Evolutionary conservation across 2,329 filamentous ascomycete genomes (phyloP), one percentile per base, ranked within the genome.

Genomic region (Madurella fahalii): DNA sequence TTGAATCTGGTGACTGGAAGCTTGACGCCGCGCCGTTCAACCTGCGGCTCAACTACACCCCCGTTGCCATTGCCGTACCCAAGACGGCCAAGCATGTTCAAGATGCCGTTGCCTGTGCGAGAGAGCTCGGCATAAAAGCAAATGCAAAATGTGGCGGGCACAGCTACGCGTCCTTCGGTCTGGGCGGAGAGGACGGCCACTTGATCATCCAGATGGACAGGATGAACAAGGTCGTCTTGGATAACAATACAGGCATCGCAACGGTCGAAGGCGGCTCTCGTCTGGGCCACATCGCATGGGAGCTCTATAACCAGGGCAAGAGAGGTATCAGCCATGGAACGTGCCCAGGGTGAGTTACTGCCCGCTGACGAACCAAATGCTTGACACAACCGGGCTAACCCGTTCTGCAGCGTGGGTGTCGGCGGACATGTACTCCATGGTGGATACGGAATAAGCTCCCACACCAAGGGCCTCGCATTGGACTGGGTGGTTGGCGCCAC

Each of bases 81-180:
- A 69, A 63, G 4, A 75, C 71, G 2, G 63, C 67, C 42, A 65
- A 73, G 48, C 72, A 79, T 50, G 68, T 80, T 4, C 73, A 74
- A 45, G 71, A 73, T 52, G 74, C 76, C 7, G 74, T 81, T 5
- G 61, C 67, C 4, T 80, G 77, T 59, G 78, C 75, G 34, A 65
- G 63, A 7, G 57, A 71, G 54, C 62, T 67, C n/a, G 67, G 68
- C 7, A 58, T 77, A 53, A 77, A 76, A 63, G 74, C 78, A 13
- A 77, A 74, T 48, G 72, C 77, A 31, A 76, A 75, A 58, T 72
- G 74, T 50, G 78, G 78, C 31, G 78, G 78, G 4, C 78, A 81
- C 63, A 77, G 73, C 2, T 81, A 80, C 58, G 77, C 73, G 1
- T 76, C 74, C 0, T 75, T 73, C 56, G 75, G 75, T 4, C 71